Evolutionary conservation across 176 grass and related monocot genomes (phyloP), one percentile per base, ranked within the genome.

Genomic region (Puccinellia tenuiflora): DNA sequence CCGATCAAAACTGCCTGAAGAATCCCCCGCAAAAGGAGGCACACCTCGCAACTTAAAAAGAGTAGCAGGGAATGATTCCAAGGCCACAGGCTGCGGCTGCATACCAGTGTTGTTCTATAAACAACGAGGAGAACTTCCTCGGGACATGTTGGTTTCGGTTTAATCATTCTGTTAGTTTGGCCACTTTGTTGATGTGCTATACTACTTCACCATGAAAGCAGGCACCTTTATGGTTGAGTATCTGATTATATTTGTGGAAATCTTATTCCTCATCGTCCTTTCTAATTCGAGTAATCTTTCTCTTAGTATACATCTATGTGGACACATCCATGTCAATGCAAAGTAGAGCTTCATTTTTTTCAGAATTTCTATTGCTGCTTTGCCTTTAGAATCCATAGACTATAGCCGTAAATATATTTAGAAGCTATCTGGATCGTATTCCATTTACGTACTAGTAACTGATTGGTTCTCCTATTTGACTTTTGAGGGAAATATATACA

Each of bases 11-110:
- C 56, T 83, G 28, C 66, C 26, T 79, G 24, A 68, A 68, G 66
- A 83, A 83, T 67, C 55, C 42, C 20, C 20, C 46, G 54, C 7
- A 72, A 75, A 33, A 86, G 30, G 45, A 26, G 67, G 79, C 53
- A 51, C 63, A 73, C 34, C 29, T 72, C 20, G 69, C 14, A 29
- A 22, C 5, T 7, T 20, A 73, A 25, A 71, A 68, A 62, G 29
- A 76, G 21, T 2, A 61, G 40, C 48, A 69, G 51, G n/a, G 40
- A 74, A 56, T 77, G 16, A 62, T 64, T 43, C 51, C 86, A 61
- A 70, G 29, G 80, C 52, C 64, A 34, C 54, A 26, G 33, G 56
- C 28, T n/a, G 37, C n/a, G 28, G 57, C 21, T 45, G 45, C 79
- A 47, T 75, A 75, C 68, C 64, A 79, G n/a, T 62, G 25, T 9